A percentile compares a stretch with the other conserved stretches of the same genome.
Conservation (phyloP, 2,329 filamentous ascomycete species). For the Paramyrothecium roridum region DNA sequence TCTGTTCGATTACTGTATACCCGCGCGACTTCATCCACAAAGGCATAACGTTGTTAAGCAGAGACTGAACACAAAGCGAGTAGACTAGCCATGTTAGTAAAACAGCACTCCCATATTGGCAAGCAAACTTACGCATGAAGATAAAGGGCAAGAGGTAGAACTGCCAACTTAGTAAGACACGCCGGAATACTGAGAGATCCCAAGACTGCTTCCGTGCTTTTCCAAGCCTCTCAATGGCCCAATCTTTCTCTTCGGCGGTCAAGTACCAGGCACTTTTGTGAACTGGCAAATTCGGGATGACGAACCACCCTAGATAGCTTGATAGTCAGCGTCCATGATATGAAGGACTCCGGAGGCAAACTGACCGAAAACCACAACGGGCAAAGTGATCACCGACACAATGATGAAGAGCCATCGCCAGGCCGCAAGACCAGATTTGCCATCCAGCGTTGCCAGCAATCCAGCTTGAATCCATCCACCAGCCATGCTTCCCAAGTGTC, state of each 20-base stretch:
- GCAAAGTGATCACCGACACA: conserved; percentile 37
- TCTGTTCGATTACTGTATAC: conserved; percentile 38
- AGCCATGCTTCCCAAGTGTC: conserved; percentile 39
- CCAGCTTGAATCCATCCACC: conserved; percentile 43
- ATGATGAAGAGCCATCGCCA: conserved; percentile 43
- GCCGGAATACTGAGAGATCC: conserved; percentile 8
- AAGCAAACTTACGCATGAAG: conserved; percentile 34
- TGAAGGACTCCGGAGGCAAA: background rate
- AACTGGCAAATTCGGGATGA: conserved; percentile 38
- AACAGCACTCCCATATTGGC: background rate
- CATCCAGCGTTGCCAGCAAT: conserved; percentile 30
- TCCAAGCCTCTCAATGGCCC: conserved; percentile 32
- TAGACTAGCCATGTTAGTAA: conserved; percentile 22
- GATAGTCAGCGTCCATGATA: background rate
- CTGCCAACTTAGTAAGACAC: conserved; percentile 35
- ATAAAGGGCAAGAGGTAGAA: conserved; percentile 41
- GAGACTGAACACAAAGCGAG: conserved; percentile 38
- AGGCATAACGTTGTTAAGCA: conserved; percentile 41
- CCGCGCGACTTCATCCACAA: conserved; percentile 42
- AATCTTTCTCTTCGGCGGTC: conserved; percentile 27
- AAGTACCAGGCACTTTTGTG: conserved; percentile 39
- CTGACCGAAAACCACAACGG: conserved; percentile 34
- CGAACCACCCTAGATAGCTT: conserved; percentile 31
- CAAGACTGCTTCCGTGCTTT: conserved; percentile 14
- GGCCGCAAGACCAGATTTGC: conserved; percentile 27